phyloP scores from a whole-genome alignment of 805 yeast species.

The Lipomyces lipofer region DNA sequence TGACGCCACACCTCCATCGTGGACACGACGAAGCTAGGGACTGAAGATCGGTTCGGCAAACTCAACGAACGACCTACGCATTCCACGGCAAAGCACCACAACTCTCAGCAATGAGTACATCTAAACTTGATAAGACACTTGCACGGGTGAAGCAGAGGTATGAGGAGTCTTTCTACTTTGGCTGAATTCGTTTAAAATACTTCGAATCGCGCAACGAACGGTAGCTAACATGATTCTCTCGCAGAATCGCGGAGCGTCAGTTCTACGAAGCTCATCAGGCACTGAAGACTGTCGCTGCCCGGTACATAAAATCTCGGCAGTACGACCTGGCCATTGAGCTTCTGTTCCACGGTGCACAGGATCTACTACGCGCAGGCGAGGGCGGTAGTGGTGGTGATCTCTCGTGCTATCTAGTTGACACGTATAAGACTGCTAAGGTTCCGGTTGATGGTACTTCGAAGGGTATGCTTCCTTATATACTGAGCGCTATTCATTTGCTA shows the following conservation, averaged over 20 bases:
- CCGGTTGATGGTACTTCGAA: conserved; percentile 48
- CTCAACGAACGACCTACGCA: too few species aligned
- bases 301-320: conserved; percentile 70
- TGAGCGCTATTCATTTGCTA: background rate
- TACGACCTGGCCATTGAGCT: conserved; percentile 72
- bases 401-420: conserved; percentile 67
- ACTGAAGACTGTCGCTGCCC: conserved; percentile 80
- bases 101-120: conserved; percentile 4
- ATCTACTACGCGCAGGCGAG: conserved; percentile 67
- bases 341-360: conserved; percentile 67
- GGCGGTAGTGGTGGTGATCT: conserved; percentile 82
- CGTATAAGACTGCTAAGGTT: conserved; percentile 55
- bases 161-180: too few species aligned
- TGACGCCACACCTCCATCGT: too few species aligned
- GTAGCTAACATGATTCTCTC: too few species aligned
- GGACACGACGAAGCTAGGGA: too few species aligned
- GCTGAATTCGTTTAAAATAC: too few species aligned
- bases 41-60: too few species aligned
- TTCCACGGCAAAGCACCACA: too few species aligned
- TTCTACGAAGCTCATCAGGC: conserved; percentile 97
- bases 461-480: conserved; percentile 47
- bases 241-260: conserved; percentile 67
- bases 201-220: too few species aligned
- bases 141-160: conserved; percentile 12
- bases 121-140: conserved; percentile 6